Conservation (phyloP, 23 red algal genomes). For the Gracilaria gracilis region DNA sequence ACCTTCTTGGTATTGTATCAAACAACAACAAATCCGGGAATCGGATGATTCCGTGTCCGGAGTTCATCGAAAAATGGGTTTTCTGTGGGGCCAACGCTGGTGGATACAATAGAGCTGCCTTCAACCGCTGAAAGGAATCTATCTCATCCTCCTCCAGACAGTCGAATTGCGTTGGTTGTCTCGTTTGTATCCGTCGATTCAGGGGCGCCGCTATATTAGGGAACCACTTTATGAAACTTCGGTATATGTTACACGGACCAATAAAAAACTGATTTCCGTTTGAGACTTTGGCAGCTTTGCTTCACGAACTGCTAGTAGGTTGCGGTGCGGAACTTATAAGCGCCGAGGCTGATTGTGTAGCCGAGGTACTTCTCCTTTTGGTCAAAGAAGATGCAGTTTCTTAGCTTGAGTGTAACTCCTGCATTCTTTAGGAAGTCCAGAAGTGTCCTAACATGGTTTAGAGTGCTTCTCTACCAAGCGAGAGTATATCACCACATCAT, state of each 20-base stretch:
- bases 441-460: slow-evolving; percentile 9
- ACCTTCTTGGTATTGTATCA: not conserved
- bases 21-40: not conserved
- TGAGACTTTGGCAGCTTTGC: not conserved
- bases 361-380: slow-evolving; percentile 6
- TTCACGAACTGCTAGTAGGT: not conserved
- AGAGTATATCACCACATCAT: slow-evolving; percentile 34
- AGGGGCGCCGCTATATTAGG: not conserved
- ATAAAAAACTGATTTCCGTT: slow-evolving; percentile 16
- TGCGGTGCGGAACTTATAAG: not conserved
- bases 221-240: not conserved
- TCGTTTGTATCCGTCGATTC: not conserved
- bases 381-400: slow-evolving; percentile 24
- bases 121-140: not conserved
- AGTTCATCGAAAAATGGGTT: not conserved
- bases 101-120: not conserved
- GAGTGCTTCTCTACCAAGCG: not conserved
- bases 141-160: not conserved
- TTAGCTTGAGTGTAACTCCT: not conserved
- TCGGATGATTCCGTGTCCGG: slow-evolving; percentile 1
- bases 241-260: slow-evolving; percentile 9
- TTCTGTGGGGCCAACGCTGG: not conserved
- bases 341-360: not conserved
- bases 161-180: not conserved
- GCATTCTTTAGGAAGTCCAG: slow-evolving; percentile 14